phyloP scores from a whole-genome alignment of 2,329 filamentous ascomycete species.

The Alternaria sp. region DNA sequence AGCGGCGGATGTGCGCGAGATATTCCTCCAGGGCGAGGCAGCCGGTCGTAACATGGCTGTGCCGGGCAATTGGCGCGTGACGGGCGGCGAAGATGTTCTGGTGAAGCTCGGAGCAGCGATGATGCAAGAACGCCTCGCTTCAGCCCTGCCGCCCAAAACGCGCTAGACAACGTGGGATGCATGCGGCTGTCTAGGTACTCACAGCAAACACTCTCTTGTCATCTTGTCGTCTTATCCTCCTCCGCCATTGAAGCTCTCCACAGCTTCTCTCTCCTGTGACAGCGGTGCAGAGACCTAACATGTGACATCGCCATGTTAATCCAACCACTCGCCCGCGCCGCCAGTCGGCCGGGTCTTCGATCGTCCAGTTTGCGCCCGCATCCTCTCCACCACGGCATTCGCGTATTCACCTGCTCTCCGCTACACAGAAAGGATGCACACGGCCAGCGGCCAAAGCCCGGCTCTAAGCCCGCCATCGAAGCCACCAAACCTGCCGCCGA shows the following conservation, averaged over 20 bases:
- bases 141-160: slow-evolving; percentile 6
- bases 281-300: slow-evolving; percentile 16
- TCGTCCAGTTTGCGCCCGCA: slow-evolving; percentile 24
- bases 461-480: slow-evolving; percentile 30
- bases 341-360: slow-evolving; percentile 35
- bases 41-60: slow-evolving; percentile 41
- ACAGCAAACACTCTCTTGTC: background rate
- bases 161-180: slow-evolving; percentile 11
- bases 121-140: slow-evolving; percentile 21
- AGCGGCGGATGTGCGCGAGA: slow-evolving; percentile 22
- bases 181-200: slow-evolving; percentile 2
- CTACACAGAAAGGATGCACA: slow-evolving; percentile 53
- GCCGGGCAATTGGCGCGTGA: slow-evolving; percentile 32
- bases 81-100: slow-evolving; percentile 1
- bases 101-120: slow-evolving; percentile 3
- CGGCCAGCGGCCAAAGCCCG: slow-evolving; percentile 37
- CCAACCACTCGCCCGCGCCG: slow-evolving; percentile 44
- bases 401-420: slow-evolving; percentile 54
- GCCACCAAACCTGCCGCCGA: slow-evolving; percentile 28
- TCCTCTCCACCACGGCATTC: slow-evolving; percentile 30
- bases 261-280: background rate
- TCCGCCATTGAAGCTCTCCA: slow-evolving; percentile 9
- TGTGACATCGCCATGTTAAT: slow-evolving; percentile 43
- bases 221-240: background rate
- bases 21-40: slow-evolving; percentile 34